Evolutionary conservation across 1,139 yeast genomes (phyloP).

Genomic region (Blastobotrys malaysiensis): DNA sequence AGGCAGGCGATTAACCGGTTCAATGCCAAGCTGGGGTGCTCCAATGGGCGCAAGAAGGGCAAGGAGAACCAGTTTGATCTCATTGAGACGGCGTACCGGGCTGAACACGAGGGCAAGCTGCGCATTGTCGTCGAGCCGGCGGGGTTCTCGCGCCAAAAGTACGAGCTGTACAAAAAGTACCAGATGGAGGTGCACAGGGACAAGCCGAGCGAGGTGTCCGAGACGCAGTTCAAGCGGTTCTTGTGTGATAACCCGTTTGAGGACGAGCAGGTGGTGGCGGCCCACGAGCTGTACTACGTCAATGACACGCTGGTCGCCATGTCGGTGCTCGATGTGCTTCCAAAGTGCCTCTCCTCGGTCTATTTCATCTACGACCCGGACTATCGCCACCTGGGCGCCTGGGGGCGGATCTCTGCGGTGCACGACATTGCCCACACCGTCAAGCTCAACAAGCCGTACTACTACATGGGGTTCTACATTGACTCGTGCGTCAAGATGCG

Average conservation of each 20-base stretch:
- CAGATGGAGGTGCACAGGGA: slow-evolving; percentile 69
- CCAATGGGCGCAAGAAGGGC: slow-evolving; percentile 14
- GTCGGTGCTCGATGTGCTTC: slow-evolving; percentile 73
- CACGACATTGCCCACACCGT: slow-evolving; percentile 54
- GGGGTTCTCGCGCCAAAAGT: slow-evolving; percentile 54
- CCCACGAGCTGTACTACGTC: slow-evolving; percentile 71
- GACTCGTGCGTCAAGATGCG: slow-evolving; percentile 77
- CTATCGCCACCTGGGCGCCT: slow-evolving; percentile 55
- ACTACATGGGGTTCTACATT: slow-evolving; percentile 69
- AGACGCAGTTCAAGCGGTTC: slow-evolving; percentile 52
- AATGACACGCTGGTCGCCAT: slow-evolving; percentile 64
- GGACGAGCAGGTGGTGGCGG: slow-evolving; percentile 39
- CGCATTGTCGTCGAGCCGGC: slow-evolving; percentile 51
- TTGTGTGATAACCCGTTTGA: slow-evolving; percentile 65
- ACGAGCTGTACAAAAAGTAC: slow-evolving; percentile 57
- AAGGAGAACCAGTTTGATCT: slow-evolving; percentile 32
- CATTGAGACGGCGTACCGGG: slow-evolving; percentile 16
- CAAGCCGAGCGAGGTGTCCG: slow-evolving; percentile 41
- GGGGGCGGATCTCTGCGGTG: slow-evolving; percentile 71
- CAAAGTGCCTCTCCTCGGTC: slow-evolving; percentile 73
- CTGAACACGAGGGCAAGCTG: slow-evolving; percentile 32
- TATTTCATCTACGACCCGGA: slow-evolving; percentile 90
- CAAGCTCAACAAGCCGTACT: slow-evolving; percentile 41
- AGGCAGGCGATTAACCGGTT: slow-evolving; percentile 63
- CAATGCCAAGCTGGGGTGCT: slow-evolving; percentile 37